Conservation (phyloP, 768 basidiomycete species). For the Clitopilus passeckerianus region DNA sequence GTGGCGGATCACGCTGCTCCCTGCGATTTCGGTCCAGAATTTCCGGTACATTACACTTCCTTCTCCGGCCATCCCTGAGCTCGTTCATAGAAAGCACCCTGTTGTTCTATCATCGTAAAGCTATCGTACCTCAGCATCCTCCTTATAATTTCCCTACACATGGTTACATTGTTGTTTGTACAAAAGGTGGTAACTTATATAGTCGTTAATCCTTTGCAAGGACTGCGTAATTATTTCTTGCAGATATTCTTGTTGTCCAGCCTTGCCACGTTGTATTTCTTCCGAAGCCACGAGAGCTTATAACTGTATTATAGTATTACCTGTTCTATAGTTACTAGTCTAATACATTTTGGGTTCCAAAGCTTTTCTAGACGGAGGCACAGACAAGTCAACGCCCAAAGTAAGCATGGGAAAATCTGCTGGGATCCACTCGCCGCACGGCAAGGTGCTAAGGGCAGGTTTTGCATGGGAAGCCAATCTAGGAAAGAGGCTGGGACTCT, state of each 20-base stretch:
- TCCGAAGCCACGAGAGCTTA: background rate
- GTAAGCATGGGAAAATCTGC: background rate
- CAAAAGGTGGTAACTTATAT: too few relatives aligned
- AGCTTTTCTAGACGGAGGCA: background rate
- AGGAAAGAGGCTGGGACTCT: slow-evolving; percentile 16
- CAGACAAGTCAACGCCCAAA: background rate
- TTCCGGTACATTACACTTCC: background rate
- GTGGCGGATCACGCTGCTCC: background rate
- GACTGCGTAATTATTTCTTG: background rate
- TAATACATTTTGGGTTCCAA: background rate
- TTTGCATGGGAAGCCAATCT: slow-evolving; percentile 5
- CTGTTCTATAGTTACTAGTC: background rate
- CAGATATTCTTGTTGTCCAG: background rate
- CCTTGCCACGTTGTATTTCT: background rate
- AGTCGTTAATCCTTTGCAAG: too few relatives aligned
- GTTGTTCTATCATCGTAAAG: background rate
- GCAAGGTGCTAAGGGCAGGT: background rate
- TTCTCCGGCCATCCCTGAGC: background rate
- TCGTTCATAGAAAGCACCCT: too few relatives aligned
- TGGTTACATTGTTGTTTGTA: too few relatives aligned
- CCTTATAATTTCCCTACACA: background rate
- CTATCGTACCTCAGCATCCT: background rate
- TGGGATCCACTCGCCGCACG: background rate
- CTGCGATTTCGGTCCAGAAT: background rate
- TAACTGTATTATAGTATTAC: background rate